Percentiles rank a stretch among this genome's conserved stretches.
phyloP scores from a whole-genome alignment of 345 rosid genomes.

The Gynandropsis gynandra region DNA sequence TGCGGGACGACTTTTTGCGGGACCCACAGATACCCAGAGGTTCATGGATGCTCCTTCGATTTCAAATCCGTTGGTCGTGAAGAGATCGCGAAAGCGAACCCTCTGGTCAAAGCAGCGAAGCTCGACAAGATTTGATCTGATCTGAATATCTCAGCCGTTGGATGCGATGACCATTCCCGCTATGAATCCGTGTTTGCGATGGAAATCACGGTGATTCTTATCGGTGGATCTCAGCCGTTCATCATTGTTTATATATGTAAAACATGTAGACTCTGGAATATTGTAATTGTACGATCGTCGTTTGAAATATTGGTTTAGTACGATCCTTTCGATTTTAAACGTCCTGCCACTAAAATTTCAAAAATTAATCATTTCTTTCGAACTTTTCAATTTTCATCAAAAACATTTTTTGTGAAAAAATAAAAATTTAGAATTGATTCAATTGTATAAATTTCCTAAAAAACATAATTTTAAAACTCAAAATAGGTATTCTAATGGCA shows the following conservation, averaged over 20 bases:
- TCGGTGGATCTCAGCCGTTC: constrained; percentile 27
- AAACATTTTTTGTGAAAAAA: too few species aligned
- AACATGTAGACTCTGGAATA: too few species aligned
- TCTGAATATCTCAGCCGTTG: constrained; percentile 22
- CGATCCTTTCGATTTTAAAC: too few species aligned
- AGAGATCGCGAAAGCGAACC: constrained; percentile 49
- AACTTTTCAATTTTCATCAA: too few species aligned
- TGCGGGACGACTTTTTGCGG: constrained; percentile 48
- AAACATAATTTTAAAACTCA: too few species aligned
- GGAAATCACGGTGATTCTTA: not conserved
- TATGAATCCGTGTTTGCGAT: not conserved
- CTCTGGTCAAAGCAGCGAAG: constrained; percentile 39
- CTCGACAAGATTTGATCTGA: constrained; percentile 42
- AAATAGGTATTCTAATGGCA: too few species aligned
- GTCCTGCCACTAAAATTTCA: too few species aligned
- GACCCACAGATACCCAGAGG: constrained; percentile 47
- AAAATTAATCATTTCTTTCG: too few species aligned
- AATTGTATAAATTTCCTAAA: too few species aligned
- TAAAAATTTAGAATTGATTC: too few species aligned
- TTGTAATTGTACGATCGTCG: too few species aligned
- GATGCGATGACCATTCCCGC: constrained; percentile 9
- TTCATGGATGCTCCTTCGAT: constrained; percentile 40
- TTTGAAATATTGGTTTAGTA: too few species aligned
- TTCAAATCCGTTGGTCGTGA: constrained; percentile 44
- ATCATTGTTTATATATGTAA: constrained; percentile 1